Evolutionary conservation across 2,329 filamentous ascomycete species (phyloP), one percentile per base, ranked within the genome.

Genomic region (Cladosporium sp.): DNA sequence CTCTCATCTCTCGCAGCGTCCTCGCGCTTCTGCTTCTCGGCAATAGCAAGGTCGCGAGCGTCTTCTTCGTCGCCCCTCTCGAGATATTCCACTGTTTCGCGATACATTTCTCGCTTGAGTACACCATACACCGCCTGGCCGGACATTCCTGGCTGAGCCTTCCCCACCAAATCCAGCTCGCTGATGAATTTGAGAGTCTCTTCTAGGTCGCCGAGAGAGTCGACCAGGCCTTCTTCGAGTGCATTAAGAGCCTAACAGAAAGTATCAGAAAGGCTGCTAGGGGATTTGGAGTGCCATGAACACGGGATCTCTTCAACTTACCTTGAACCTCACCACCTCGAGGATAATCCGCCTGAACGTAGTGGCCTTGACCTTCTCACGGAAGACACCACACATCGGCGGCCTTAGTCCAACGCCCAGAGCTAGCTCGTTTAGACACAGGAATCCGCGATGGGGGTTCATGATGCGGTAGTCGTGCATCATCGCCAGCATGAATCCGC

Each of bases 391-490:
- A 50, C 79, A 80, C 86, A 95, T 90, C 54, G 86, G 77, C 2
- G 87, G 78, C 59, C 83, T 80, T 34, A 93, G 78, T n/a, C 85
- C 81, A 1, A 85, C 84, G 48, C 88, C 87, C 56, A 93, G 86
- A 59, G 90, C 83, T 11, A 93, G 76, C 72, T 93, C 88, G 69
- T 92, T 92, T 59, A 93, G 73, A 70, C 88, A 92, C 37, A 87
- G 68, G 70, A 82, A 91, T n/a, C 88, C 89, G 16, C 79, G 76
- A 1, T 76, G 64, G 0, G 84, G 79, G 64, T 86, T 86, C 73
- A 88, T 86, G 59, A 93, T 77, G 28, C 89, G 81, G 73, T 93
- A 93, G 72, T 92, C 87, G 70, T 91, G 87, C 70, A 86, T 82
- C 80, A 89, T 87, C 54, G 86, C 81, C 9, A 86, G 74, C 84